Evolutionary conservation across 768 basidiomycete species (phyloP), one percentile per base, ranked within the genome.

Genomic region (Pleurotus sapidus): DNA sequence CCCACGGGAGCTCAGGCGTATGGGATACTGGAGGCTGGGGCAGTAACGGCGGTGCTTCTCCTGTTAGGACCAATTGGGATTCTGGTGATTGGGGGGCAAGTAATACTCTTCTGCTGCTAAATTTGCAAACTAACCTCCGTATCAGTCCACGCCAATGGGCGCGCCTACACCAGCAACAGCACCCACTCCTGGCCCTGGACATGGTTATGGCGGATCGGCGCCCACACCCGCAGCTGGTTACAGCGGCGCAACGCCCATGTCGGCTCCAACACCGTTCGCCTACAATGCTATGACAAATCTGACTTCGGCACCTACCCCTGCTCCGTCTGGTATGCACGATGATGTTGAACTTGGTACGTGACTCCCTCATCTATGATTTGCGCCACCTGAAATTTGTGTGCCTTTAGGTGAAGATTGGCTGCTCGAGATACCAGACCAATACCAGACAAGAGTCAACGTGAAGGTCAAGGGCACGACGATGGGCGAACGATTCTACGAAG

Each of bases 111-210:
- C 54, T 25, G 37, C 45, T 48, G 43, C 6, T 34, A 23, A 30
- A 37, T 43, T 34, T 54, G 79, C 75, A 74, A 78, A 49, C 81
- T 82, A 4, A 81, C 83, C 4, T 84, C 83, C 15, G 84, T 83
- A 15, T 78, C 75, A 48, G 75, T 76, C 27, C 20, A 80, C 81
- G 2, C 79, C 80, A 49, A 74, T 69, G 23, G 66, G 68, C 49
- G 65, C 64, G 23, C 55, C 65, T 38, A 72, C 72, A 3, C 68
- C 68, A 14, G 76, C 75, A 42, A 56, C 51, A 60, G 47, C 67
- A 61, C 66, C 53, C 55, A 70, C 67, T 49, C 56, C 55, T 6
- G 56, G 25, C 51, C 51, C 20, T 39, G n/a, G 27, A 9, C 5
- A 47, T 55, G 25, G 27, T 39, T 24, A 56, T 39, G 42, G 42